phyloP scores from a whole-genome alignment of 495 filamentous ascomycete species.

The Annulohypoxylon bovei region DNA sequence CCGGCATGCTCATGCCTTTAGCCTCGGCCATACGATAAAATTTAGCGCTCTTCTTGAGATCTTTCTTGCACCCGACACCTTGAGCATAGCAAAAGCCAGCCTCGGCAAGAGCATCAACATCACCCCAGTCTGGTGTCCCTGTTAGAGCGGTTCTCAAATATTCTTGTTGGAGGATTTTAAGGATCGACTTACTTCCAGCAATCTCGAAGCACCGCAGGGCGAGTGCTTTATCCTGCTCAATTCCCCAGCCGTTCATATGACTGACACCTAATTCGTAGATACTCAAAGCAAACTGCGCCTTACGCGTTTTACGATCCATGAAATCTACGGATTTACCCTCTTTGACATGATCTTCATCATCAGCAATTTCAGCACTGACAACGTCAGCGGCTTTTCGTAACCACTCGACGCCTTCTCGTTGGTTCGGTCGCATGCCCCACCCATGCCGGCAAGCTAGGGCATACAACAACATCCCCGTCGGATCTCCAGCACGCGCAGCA shows the following conservation, averaged over 20 bases:
- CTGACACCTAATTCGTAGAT: slow-evolving; percentile 97
- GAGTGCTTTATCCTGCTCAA: slow-evolving; percentile 87
- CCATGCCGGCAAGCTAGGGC: slow-evolving; percentile 96
- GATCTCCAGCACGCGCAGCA: slow-evolving; percentile 83
- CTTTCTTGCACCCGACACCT: slow-evolving; percentile 89
- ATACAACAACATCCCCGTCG: slow-evolving; percentile 94
- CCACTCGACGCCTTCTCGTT: slow-evolving; percentile 89
- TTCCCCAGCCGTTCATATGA: slow-evolving; percentile 98
- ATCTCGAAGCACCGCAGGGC: slow-evolving; percentile 96
- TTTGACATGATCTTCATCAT: slow-evolving; percentile 74
- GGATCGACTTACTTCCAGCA: slow-evolving; percentile 73
- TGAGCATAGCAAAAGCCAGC: slow-evolving; percentile 89
- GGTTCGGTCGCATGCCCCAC: slow-evolving; percentile 96
- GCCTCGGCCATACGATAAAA: slow-evolving; percentile 90
- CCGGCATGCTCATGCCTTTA: slow-evolving; percentile 96
- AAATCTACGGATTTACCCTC: slow-evolving; percentile 71
- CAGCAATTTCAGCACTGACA: slow-evolving; percentile 81
- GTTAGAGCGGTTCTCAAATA: slow-evolving; percentile 31
- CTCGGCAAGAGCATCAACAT: slow-evolving; percentile 90
- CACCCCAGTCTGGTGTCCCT: slow-evolving; percentile 77
- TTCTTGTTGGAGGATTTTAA: background rate
- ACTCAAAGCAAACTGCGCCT: slow-evolving; percentile 91
- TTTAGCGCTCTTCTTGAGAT: slow-evolving; percentile 91
- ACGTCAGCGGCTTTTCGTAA: slow-evolving; percentile 86
- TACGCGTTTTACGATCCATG: slow-evolving; percentile 76